Conservation (phyloP, 1,139 yeast species). For the Taphrina communis region DNA sequence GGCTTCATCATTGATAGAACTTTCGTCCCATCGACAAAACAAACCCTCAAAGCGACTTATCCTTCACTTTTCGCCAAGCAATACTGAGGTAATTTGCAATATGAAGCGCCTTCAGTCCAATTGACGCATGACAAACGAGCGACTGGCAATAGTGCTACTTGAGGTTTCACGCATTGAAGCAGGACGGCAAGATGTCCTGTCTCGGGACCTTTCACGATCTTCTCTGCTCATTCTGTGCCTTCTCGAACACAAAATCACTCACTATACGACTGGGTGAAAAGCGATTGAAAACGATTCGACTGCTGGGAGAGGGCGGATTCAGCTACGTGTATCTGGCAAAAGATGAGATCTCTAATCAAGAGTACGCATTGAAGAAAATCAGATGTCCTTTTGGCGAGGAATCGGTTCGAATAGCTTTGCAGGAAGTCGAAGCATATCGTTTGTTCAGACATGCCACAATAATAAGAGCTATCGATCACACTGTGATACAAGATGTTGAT, state of each 20-base stretch:
- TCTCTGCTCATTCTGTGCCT: constrained; percentile 4
- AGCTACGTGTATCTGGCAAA: constrained; percentile 85
- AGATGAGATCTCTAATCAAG: constrained; percentile 54
- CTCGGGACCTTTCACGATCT: constrained; percentile 5
- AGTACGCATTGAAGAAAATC: constrained; percentile 82
- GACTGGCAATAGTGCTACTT: too few relatives aligned
- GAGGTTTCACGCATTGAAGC: too few relatives aligned
- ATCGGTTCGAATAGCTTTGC: constrained; percentile 71
- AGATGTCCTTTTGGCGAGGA: constrained; percentile 86
- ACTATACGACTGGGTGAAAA: background rate
- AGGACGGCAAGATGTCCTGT: background rate
- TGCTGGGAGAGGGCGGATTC: constrained; percentile 89
- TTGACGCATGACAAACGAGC: too few relatives aligned
- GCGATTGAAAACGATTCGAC: constrained; percentile 58
- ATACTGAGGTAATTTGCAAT: too few relatives aligned
- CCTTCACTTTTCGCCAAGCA: too few relatives aligned
- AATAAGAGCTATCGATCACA: constrained; percentile 64
- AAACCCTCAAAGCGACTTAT: too few relatives aligned
- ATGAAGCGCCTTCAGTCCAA: too few relatives aligned
- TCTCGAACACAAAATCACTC: background rate
- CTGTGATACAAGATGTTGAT: constrained; percentile 70
- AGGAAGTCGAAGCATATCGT: constrained; percentile 76
- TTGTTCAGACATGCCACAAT: constrained; percentile 73
- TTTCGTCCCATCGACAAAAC: too few relatives aligned
- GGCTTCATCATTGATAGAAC: too few relatives aligned